A percentile compares a stretch with the other conserved stretches of the same genome.
These are phyloP conservation scores for Hyphopichia buzzinii DNA, from an alignment of 1,139 yeast genomes.

Conservation along the genomic window DNA sequence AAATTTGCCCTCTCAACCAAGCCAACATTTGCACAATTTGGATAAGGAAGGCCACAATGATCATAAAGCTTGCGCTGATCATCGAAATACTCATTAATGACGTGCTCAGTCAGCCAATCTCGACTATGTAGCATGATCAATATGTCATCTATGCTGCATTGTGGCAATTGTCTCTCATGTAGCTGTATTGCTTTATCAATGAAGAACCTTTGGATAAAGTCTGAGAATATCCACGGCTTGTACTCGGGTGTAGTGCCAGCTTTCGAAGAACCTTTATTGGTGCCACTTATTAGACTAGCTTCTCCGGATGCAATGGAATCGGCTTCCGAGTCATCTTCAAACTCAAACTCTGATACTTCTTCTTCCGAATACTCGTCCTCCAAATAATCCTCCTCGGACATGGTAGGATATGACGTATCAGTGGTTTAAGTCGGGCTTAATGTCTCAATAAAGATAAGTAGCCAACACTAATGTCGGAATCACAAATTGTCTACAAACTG, in stretches of 20 bases:
- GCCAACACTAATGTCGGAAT: no score
- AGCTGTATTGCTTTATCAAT: constrained; percentile 17
- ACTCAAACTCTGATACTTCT: constrained; percentile 17
- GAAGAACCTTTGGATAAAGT: constrained; percentile 22
- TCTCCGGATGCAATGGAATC: background rate
- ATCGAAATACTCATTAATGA: constrained; percentile 67
- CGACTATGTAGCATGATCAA: constrained; percentile 55
- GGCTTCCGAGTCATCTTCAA: constrained; percentile 20
- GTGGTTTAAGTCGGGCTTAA: no score
- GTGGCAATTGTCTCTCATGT: constrained; percentile 26
- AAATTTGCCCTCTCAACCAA: constrained; percentile 21
- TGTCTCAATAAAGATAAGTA: no score
- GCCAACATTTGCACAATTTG: constrained; percentile 8
- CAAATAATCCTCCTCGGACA: constrained; percentile 1
- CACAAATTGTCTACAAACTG: no score
- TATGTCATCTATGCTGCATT: constrained; percentile 39
- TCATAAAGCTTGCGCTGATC: constrained; percentile 42
- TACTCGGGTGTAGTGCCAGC: constrained; percentile 6
- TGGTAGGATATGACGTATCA: no score
- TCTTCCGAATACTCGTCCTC: constrained; percentile 9
- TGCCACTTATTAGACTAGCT: constrained; percentile 10
- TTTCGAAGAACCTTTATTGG: background rate
- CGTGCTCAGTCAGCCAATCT: constrained; percentile 73
- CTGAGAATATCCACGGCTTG: constrained; percentile 27
- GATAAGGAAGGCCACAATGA: constrained; percentile 46